These are phyloP conservation scores for Suhomyces vadensis DNA, from an alignment of 805 yeast species.

Conservation along the genomic window DNA sequence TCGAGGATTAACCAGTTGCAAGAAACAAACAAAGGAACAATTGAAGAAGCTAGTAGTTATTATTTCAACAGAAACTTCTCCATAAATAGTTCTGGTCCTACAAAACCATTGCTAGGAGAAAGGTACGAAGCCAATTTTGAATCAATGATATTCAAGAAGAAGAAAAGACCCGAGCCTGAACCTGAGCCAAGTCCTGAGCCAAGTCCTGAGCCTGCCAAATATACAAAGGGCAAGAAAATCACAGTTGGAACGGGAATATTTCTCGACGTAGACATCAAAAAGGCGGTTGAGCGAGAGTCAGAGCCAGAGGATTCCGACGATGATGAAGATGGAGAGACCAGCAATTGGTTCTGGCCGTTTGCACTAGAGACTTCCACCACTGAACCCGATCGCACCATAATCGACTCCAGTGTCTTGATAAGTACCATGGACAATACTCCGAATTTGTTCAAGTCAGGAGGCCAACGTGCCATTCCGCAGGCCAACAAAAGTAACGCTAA, in stretches of 20 bases:
- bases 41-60: too few species aligned
- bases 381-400: too few species aligned
- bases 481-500: neutral
- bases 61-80: too few species aligned
- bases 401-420: neutral
- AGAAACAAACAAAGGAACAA: too few species aligned
- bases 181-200: neutral
- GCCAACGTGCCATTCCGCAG: neutral
- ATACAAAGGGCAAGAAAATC: neutral
- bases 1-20: too few species aligned
- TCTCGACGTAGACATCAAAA: slow-evolving; percentile 8
- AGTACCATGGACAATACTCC: neutral
- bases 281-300: neutral
- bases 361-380: too few species aligned
- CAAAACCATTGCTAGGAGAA: too few species aligned
- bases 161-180: too few species aligned
- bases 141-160: too few species aligned
- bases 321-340: neutral
- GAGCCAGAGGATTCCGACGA: slow-evolving; percentile 2
- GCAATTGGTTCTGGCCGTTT: slow-evolving; percentile 4
- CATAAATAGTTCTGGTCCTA: too few species aligned
- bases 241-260: slow-evolving; percentile 10
- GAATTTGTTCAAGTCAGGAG: neutral
- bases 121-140: too few species aligned
- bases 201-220: neutral